Base-by-base conservation (phyloP, 192 early-diverging fungal genomes). In the Coemansia umbellata region DNA sequence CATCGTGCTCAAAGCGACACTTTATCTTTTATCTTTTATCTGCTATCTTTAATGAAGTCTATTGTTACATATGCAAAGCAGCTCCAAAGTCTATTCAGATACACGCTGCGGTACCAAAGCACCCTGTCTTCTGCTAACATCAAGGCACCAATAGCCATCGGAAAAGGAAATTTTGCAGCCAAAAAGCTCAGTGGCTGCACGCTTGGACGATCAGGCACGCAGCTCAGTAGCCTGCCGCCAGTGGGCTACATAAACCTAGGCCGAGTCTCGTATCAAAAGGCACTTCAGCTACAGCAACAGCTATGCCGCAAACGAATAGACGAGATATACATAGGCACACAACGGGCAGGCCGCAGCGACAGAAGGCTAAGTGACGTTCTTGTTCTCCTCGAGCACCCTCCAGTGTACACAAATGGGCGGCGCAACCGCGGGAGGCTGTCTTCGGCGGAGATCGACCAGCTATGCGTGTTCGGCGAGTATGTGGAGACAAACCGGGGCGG, bases 401-500 rank as follows among this genome's bases (percentile, higher is more conserved):
- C 93, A 5, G 92, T 91, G 2, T 99, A 84, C 62, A 99, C 96
- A 13, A 87, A 86, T 37, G 96, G 96, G 1, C 83, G 93, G 31
- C 74, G 96, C 39, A 85, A 92, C 59, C 76, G 75, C 28, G 87
- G 85, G 4, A 70, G 60, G 37, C 58, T 74, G 6, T 60, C 71
- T 14, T 50, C 66, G 1, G 64, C 73, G 13, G 86, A 87, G 48
- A 67, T 63, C 9, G 23, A 53, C 9, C 76, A 85, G 28, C 59
- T 89, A 42, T 8, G 33, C 33, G n/a, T 11, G 19, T 8, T 18
- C 19, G 19, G 26, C 23, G 88, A 69, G 53, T 53, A 53, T 41
- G 42, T 74, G 6, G 69, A 90, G 75, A 91, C 91, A 0, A 72
- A 82, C 50, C 74, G 94, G 13, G 96, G 96, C 19, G 96, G 96